A percentile compares a stretch with the other conserved stretches of the same genome.
Conservation (phyloP, 495 filamentous ascomycete genomes). For the Penicillium cataractarum region DNA sequence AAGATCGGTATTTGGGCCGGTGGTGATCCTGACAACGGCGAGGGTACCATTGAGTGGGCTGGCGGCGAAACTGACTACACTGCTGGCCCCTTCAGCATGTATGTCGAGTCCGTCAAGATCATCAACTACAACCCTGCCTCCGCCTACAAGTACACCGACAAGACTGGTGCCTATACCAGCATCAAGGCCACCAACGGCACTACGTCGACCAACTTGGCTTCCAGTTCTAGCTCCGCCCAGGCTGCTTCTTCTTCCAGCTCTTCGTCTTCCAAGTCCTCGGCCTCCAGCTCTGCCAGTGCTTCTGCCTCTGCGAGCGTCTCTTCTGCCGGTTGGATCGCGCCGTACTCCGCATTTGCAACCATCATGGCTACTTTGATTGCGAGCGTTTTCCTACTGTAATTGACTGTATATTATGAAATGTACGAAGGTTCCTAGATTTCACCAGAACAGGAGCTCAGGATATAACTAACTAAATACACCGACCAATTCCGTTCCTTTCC, state of each 20-base stretch:
- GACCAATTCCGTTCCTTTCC: constrained; percentile 6
- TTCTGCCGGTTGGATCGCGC: constrained; percentile 12
- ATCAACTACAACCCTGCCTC: constrained; percentile 46
- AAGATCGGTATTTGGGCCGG: constrained; percentile 88
- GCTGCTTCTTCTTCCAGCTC: constrained; percentile 15
- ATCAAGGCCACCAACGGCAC: constrained; percentile 57
- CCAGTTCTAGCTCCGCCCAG: constrained; percentile 11
- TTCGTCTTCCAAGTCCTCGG: constrained; percentile 9
- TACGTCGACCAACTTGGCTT: constrained; percentile 17
- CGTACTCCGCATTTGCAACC: constrained; percentile 14
- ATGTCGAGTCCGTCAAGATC: constrained; percentile 62
- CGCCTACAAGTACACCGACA: constrained; percentile 69
- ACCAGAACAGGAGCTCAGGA: background rate
- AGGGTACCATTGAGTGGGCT: constrained; percentile 72
- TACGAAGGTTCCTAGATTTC: background rate
- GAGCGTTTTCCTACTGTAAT: constrained; percentile 31
- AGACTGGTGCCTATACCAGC: constrained; percentile 69
- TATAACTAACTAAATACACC: constrained; percentile 18
- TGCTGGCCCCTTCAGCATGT: constrained; percentile 78
- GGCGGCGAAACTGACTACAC: constrained; percentile 75
- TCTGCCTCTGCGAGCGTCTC: constrained; percentile 17
- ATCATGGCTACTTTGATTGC: constrained; percentile 29
- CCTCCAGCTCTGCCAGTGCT: constrained; percentile 11
- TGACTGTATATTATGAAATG: background rate
- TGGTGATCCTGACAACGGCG: constrained; percentile 71